Conservation (phyloP, 2,329 filamentous ascomycete genomes). For the Cryphonectria naterciae region DNA sequence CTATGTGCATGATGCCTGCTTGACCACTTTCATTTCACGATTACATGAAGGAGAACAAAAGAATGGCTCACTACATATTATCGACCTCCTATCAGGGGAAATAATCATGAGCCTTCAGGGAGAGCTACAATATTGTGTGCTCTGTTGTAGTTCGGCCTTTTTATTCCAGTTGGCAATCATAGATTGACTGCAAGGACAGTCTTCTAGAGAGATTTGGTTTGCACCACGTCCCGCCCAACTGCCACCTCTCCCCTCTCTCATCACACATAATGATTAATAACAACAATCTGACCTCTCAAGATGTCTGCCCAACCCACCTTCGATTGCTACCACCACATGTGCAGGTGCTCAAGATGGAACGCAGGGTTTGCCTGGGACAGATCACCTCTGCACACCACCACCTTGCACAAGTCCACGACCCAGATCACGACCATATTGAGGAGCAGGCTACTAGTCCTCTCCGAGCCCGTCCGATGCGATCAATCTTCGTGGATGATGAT, state of each 20-base stretch:
- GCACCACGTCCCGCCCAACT: neutral
- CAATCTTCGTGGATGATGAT: conserved; percentile 30
- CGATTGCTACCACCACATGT: conserved; percentile 32
- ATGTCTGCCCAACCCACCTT: conserved; percentile 23
- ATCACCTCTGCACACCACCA: conserved; percentile 34
- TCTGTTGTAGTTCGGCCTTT: neutral
- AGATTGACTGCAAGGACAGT: neutral
- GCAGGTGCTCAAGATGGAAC: conserved; percentile 32
- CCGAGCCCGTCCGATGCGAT: conserved; percentile 29
- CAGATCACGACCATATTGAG: conserved; percentile 34
- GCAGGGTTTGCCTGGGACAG: conserved; percentile 31
- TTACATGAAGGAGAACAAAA: neutral
- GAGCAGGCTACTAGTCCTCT: conserved; percentile 34
- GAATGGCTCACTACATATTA: neutral
- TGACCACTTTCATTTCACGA: too few species aligned
- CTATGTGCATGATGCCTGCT: too few species aligned
- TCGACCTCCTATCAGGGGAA: neutral
- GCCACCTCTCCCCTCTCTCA: neutral
- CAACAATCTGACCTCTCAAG: neutral
- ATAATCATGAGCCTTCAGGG: neutral
- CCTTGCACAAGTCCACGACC: conserved; percentile 34
- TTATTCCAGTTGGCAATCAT: neutral
- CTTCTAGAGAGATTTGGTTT: neutral
- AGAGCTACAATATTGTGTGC: neutral
- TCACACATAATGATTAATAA: too few species aligned